A percentile compares a stretch with the other conserved stretches of the same genome.
phyloP scores from a whole-genome alignment of 352 stramenopile genomes.

The Hyaloperonospora arabidopsidis region DNA sequence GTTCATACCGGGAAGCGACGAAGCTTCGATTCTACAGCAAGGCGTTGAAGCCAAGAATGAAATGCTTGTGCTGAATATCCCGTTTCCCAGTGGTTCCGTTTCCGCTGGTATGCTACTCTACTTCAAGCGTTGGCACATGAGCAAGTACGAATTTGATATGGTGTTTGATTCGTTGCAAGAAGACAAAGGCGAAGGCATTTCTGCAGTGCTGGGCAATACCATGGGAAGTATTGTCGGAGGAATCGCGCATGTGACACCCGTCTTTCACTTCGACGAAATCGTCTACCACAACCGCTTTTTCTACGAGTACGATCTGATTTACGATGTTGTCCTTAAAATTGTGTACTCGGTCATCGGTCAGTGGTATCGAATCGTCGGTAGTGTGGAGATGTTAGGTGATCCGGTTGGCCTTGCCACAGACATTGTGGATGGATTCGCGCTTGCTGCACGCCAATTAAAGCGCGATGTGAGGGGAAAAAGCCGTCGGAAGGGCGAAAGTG shows the following conservation, averaged over 20 bases:
- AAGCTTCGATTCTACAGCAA: slow-evolving; percentile 51
- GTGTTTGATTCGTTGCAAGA: slow-evolving; percentile 82
- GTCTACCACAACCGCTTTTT: slow-evolving; percentile 75
- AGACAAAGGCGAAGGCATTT: slow-evolving; percentile 70
- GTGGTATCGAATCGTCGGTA: slow-evolving; percentile 87
- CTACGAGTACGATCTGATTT: slow-evolving; percentile 78
- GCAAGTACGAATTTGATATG: slow-evolving; percentile 62
- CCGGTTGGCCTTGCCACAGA: slow-evolving; percentile 76
- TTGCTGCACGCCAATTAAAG: slow-evolving; percentile 73
- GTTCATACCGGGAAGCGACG: slow-evolving; percentile 64
- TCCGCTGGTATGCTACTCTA: slow-evolving; percentile 67
- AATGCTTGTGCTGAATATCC: slow-evolving; percentile 44
- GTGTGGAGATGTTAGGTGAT: slow-evolving; percentile 77
- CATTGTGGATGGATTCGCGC: slow-evolving; percentile 79
- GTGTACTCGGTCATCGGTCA: slow-evolving; percentile 68
- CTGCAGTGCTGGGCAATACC: slow-evolving; percentile 69
- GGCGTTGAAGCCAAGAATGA: slow-evolving; percentile 56
- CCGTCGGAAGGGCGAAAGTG: slow-evolving; percentile 72
- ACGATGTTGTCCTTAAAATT: slow-evolving; percentile 63
- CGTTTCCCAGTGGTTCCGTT: slow-evolving; percentile 39
- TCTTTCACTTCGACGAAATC: slow-evolving; percentile 73
- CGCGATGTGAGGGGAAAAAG: slow-evolving; percentile 73
- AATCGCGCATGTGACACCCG: slow-evolving; percentile 78
- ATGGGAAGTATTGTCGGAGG: slow-evolving; percentile 82
- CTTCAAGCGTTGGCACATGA: slow-evolving; percentile 74